Base-by-base conservation (phyloP, 305 asterid species). In the Fraxinus nigra region DNA sequence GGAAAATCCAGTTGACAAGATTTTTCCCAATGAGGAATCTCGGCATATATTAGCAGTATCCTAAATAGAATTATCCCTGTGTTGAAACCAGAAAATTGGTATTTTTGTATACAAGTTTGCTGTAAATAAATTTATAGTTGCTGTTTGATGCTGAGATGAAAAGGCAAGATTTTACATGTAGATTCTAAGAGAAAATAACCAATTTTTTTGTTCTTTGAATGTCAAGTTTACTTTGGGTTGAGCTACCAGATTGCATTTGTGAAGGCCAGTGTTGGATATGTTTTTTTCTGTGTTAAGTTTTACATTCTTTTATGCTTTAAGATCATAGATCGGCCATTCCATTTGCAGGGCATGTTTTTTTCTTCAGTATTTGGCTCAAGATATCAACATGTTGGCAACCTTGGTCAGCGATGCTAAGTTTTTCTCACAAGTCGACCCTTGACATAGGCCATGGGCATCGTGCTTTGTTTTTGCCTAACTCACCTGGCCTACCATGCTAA, bases 21-120 rank as follows among this genome's bases (percentile, higher is more conserved):
- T 87, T 33, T 86, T 85, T 78, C 85, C 90, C 80, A 80, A 80
- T 7, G 87, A 82, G 82, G 90, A 76, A 76, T 72, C 86, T 30
- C 84, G 84, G 54, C 73, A 14, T 83, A 79, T 78, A 79, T 79
- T 87, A 56, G 72, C 63, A 1, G 37, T 18, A 24, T 24, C 82
- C 32, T 63, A 79, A 78, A 35, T 30, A 7, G 34, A 48, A 61
- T 34, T 20, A n/a, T 38, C 14, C 13, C 67, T 6, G 78, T 70
- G 78, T 38, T 28, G 79, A 54, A 3, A 7, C 69, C 5, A 59
- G 28, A n/a, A 56, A 43, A n/a, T 4, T 20, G 63, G 8, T 80
- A 26, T 75, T 85, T 54, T 67, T 74, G 83, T 79, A 77, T 76
- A 84, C 81, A 78, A 43, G 88, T 78, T 78, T 80, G 81, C 65